Evolutionary conservation across 495 filamentous ascomycete species (phyloP), one percentile per base, ranked within the genome.

Genomic region (Aspergillus homomorphus): DNA sequence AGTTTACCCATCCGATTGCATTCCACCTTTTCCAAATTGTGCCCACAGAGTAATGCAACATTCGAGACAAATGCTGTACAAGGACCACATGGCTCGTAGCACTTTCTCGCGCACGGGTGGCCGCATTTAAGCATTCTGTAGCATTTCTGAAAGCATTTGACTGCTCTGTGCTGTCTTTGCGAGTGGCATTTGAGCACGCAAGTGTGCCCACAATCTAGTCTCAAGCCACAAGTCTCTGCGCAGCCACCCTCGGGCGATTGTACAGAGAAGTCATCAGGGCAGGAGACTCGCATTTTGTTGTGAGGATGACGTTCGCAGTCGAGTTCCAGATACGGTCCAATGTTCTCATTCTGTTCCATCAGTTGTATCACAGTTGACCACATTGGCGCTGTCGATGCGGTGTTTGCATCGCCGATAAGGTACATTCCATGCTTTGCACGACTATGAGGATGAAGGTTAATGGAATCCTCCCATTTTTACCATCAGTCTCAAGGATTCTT

Each of bases 381-480:
- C 87, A 92, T 92, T 0, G 65, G 61, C 3, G 89, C 78, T 50
- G 69, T 63, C 0, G 53, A 58, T 50, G 79, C 82, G 0, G 87
- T 83, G 21, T 73, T 60, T 7, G 80, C 59, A 71, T 91, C 88
- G 15, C 89, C 88, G 52, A 92, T 82, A 23, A 93, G 80, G 64
- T 90, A 93, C 83, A 93, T 89, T 14, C 89, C 89, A 66, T 93
- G 81, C 60, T 84, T 78, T 3, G 89, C 90, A 16, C 90, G 84
- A 56, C 69, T 64, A 8, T 19, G 18, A 12, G 26, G 7, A 21
- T 0, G 16, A 26, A 53, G 1, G n/a, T 48, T 48, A 48, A 18
- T 48, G 45, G 6, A 1, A 4, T 7, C 3, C 18, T 0, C 3
- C 6, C 18, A 23, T 0, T 19, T 1, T 26, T 43, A 44, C 19